These are phyloP conservation scores for Immersiella caudata DNA, from an alignment of 495 filamentous ascomycete genomes.

Conservation along the genomic window DNA sequence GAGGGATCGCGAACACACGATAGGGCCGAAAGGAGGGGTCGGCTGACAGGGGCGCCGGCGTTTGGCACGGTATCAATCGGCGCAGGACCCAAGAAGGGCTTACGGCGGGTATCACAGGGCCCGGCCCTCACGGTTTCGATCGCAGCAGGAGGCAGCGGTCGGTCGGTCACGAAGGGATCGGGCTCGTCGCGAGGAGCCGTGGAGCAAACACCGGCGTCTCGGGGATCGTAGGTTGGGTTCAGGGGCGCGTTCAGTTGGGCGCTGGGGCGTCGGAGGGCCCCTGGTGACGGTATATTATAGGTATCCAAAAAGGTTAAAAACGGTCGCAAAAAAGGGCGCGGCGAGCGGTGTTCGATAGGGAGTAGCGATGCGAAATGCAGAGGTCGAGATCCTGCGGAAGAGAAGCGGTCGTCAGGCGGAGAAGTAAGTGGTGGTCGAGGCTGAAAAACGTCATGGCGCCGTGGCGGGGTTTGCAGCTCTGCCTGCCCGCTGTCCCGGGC, in stretches of 20 bases:
- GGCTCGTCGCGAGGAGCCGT: not conserved
- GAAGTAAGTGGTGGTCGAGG: slow-evolving; percentile 16
- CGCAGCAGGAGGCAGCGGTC: not conserved
- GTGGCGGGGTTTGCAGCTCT: slow-evolving; percentile 16
- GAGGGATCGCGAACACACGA: not conserved
- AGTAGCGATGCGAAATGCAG: not conserved
- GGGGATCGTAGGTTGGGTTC: not conserved
- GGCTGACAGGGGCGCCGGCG: not conserved
- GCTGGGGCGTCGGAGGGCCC: not conserved
- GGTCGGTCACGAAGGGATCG: not conserved
- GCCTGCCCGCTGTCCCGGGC: not conserved
- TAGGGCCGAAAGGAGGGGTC: not conserved
- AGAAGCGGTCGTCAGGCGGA: slow-evolving; percentile 2
- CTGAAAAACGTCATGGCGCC: slow-evolving; percentile 32
- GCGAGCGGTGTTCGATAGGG: not conserved
- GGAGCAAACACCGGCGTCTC: not conserved
- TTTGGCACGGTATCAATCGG: not conserved
- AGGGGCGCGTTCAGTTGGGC: not conserved
- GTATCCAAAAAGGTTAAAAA: not conserved
- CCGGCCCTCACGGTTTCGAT: not conserved
- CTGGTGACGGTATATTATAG: not conserved
- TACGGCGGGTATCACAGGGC: not conserved
- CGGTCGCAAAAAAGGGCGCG: not conserved
- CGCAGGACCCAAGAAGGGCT: slow-evolving; percentile 1
- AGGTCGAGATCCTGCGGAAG: slow-evolving; percentile 3